Conservation (phyloP, 1,284 basidiomycete species). For the Marasmius sp. region DNA sequence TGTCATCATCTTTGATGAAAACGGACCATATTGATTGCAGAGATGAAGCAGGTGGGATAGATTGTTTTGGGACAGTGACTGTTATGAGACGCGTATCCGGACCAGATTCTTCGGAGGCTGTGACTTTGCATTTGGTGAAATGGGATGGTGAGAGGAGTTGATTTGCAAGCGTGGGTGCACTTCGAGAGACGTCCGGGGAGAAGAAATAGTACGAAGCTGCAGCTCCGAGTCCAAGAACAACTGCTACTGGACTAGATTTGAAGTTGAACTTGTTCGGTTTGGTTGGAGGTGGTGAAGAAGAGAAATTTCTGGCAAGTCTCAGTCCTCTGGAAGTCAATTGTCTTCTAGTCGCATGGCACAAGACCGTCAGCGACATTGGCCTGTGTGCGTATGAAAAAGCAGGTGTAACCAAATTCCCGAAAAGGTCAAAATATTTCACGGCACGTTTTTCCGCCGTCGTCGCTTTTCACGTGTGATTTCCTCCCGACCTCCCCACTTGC, state of each 20-base stretch:
- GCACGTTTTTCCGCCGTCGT: too few relatives aligned
- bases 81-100: constrained; percentile 62
- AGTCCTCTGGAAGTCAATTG: not conserved
- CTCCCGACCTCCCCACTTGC: constrained; percentile 1
- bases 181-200: constrained; percentile 44
- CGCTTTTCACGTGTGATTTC: constrained; percentile 14
- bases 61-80: constrained; percentile 51
- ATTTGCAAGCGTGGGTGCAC: constrained; percentile 32
- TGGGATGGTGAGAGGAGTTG: constrained; percentile 51
- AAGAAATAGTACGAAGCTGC: constrained; percentile 49
- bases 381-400: too few relatives aligned
- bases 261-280: too few relatives aligned
- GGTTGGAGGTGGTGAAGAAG: too few relatives aligned
- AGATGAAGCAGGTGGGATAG: constrained; percentile 24
- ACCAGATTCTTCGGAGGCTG: constrained; percentile 48
- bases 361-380: too few relatives aligned
- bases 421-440: too few relatives aligned
- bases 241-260: not conserved
- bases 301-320: not conserved
- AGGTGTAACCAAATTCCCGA: too few relatives aligned
- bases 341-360: not conserved
- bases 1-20: constrained; percentile 82
- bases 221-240: constrained; percentile 25
- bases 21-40: constrained; percentile 69
- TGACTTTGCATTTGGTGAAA: constrained; percentile 66